Conservation (phyloP, 1,139 yeast genomes). For the Taphrina flavorubra region DNA sequence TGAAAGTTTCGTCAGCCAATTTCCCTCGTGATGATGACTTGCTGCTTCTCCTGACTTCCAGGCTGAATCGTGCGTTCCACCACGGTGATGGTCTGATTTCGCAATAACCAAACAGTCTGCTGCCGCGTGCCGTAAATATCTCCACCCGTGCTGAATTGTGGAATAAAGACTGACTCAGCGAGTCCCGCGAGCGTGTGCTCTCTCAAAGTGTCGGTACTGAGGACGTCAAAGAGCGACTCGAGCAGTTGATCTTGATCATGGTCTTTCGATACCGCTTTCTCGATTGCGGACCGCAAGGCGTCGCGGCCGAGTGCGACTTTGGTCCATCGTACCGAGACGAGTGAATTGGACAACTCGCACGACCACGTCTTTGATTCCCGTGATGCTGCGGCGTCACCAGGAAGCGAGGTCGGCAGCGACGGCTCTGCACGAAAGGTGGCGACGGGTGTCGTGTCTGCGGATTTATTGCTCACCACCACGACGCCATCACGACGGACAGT, state of each 20-base stretch:
- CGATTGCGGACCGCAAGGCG: conserved; percentile 56
- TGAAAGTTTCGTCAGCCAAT: not conserved
- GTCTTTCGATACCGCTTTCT: conserved; percentile 48
- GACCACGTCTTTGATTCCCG: not conserved
- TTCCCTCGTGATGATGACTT: not conserved
- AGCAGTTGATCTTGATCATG: conserved; percentile 55
- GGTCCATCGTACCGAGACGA: conserved; percentile 70
- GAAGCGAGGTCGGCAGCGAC: not conserved
- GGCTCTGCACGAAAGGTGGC: not conserved
- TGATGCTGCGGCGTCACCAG: not conserved
- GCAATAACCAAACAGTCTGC: conserved; percentile 75
- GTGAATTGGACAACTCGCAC: conserved; percentile 63
- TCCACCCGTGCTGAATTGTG: conserved; percentile 6
- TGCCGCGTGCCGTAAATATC: conserved; percentile 83
- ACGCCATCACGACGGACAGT: conserved; percentile 44
- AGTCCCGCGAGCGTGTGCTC: conserved; percentile 55
- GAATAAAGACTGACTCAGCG: conserved; percentile 66
- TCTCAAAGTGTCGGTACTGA: conserved; percentile 58
- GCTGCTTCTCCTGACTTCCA: not conserved
- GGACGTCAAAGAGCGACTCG: conserved; percentile 60
- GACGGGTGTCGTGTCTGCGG: conserved; percentile 31
- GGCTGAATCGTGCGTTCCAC: conserved; percentile 53
- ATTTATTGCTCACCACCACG: conserved; percentile 52
- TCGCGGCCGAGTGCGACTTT: conserved; percentile 65
- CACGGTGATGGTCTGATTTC: conserved; percentile 58